Evolutionary conservation across 352 stramenopile genomes (phyloP).

Genomic region (Pythium plurisporium): DNA sequence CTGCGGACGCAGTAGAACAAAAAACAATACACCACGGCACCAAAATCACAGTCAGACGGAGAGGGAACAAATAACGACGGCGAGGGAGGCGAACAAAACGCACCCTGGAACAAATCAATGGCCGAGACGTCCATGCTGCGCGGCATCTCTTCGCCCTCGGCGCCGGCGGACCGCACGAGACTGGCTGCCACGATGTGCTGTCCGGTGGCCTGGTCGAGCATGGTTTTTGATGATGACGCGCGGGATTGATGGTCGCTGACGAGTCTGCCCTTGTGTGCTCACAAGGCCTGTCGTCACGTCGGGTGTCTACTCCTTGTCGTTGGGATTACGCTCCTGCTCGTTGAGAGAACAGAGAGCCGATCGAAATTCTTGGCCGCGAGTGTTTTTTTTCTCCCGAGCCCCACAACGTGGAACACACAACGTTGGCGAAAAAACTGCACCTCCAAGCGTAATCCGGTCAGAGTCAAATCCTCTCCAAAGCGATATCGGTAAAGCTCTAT

Average conservation of each 20-base stretch:
- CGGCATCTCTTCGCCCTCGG: slow-evolving; percentile 12
- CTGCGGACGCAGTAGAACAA: slow-evolving; percentile 25
- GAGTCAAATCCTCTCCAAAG: no score
- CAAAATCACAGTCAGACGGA: not conserved
- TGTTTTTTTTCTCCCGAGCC: no score
- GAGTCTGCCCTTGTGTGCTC: no score
- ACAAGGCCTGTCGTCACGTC: not conserved
- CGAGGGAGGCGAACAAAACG: slow-evolving; percentile 5
- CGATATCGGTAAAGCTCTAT: no score
- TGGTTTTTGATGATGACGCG: slow-evolving; percentile 5
- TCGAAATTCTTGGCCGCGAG: no score
- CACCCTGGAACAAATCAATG: slow-evolving; percentile 69
- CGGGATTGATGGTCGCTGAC: not conserved
- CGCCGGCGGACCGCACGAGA: slow-evolving; percentile 5
- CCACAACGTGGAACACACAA: no score
- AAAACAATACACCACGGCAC: not conserved
- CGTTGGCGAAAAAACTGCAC: no score
- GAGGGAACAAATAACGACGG: not conserved
- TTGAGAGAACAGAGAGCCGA: no score
- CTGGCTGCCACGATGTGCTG: slow-evolving; percentile 9
- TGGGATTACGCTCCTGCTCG: no score
- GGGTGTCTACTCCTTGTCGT: no score
- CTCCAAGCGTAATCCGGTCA: no score
- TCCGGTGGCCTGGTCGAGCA: not conserved
- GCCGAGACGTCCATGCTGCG: slow-evolving; percentile 30